Base-by-base conservation (phyloP, 2,329 filamentous ascomycete species). In the Ophiocordyceps unilateralis region DNA sequence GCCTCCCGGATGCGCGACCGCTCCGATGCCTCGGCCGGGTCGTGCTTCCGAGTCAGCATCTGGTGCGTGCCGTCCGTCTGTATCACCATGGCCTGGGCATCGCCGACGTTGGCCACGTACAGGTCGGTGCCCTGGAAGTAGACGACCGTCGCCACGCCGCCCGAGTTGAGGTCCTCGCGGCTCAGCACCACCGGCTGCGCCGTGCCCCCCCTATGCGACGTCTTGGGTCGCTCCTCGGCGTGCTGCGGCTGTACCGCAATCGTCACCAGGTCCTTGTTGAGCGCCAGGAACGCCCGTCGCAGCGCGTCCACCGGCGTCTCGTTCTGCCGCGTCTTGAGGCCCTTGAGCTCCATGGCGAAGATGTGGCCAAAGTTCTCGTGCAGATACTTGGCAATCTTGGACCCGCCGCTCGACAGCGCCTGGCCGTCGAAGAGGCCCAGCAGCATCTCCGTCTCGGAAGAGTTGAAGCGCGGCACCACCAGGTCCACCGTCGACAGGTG, bases 401-500 rank as follows among this genome's bases (percentile, higher is more conserved):
- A 95, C 38, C 91, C 93, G 47, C 88, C 84, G 47, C 77, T 87
- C 2, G 85, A 84, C 45, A 93, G 70, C n/a, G 81, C 76, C 57
- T 95, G 85, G 4, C 91, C 91, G 57, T 98, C 93, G 55, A 98
- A 98, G 60, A 98, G 72, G n/a, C 89, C 91, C 39, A 98, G 66
- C 2, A 98, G 70, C 39, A 85, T 88, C 59, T 96, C 88, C 38
- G 85, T 81, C 51, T 96, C 87, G 42, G 83, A 84, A 15, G 87
- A 83, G 55, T 88, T 83, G 64, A 95, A 91, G 39, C 85, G 78
- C 11, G 91, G 91, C 24, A 96, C 84, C 19, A 98, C 86, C 63
- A 98, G 80, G 58, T 98, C 91, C 46, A 96, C 81, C 2, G 88
- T 94, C 5, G 91, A 96, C 42, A 98, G 65, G 58, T 98, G 91